Evolutionary conservation across 768 basidiomycete species (phyloP).

Genomic region (Boletus rubropictus): DNA sequence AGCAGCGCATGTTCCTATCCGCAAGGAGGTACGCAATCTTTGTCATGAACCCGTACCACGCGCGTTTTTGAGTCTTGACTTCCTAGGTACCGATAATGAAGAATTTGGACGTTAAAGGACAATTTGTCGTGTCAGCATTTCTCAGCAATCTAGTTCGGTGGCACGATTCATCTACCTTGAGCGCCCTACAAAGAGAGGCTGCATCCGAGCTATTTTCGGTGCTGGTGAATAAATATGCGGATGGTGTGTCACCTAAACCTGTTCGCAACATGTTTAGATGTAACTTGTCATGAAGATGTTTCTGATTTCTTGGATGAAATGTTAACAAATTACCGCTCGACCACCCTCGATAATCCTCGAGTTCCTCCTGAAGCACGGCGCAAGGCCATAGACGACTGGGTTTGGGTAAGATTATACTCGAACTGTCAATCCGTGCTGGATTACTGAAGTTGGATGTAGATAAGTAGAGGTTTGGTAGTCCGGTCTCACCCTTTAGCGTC

Average conservation of each 20-base stretch:
- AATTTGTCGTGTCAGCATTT: slow-evolving; percentile 45
- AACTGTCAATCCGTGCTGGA: neutral
- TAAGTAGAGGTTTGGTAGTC: slow-evolving; percentile 73
- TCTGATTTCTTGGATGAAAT: slow-evolving; percentile 39
- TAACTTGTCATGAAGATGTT: slow-evolving; percentile 35
- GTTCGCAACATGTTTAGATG: neutral
- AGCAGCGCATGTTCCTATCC: slow-evolving; percentile 57
- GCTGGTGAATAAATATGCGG: slow-evolving; percentile 72
- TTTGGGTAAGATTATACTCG: slow-evolving; percentile 49
- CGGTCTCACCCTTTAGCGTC: slow-evolving; percentile 59
- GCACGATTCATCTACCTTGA: slow-evolving; percentile 46
- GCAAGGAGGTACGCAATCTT: slow-evolving; percentile 50
- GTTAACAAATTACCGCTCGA: slow-evolving; percentile 45
- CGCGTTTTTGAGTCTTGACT: neutral
- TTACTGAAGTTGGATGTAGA: slow-evolving; percentile 37
- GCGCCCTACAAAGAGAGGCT: slow-evolving; percentile 47
- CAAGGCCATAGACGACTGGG: slow-evolving; percentile 55
- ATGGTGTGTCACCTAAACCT: slow-evolving; percentile 39
- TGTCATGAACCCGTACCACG: neutral
- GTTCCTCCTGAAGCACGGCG: slow-evolving; percentile 37
- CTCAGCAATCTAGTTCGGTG: slow-evolving; percentile 53
- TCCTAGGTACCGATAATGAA: slow-evolving; percentile 38
- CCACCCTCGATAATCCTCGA: slow-evolving; percentile 37
- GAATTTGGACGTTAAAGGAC: slow-evolving; percentile 31
- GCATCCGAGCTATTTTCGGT: slow-evolving; percentile 56